Percentiles rank a stretch among this genome's conserved stretches.
Evolutionary conservation across 345 rosid species (phyloP).

Genomic region (Atalantia buxifolia): DNA sequence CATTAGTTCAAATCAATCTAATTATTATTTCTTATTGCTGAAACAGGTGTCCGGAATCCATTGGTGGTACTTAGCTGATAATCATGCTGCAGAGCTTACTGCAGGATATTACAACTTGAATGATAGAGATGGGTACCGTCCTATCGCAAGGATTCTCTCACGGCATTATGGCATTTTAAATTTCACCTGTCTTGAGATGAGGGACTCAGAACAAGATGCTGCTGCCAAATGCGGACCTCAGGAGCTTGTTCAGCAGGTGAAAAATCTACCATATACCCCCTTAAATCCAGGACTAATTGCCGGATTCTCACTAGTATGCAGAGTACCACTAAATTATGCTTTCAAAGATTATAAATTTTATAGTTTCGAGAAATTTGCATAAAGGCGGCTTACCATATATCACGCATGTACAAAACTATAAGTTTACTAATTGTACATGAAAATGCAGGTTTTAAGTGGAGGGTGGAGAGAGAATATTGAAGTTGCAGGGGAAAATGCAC

Average conservation of each 20-base stretch:
- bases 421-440: slow-evolving; percentile 9
- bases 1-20: not conserved
- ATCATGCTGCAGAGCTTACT: slow-evolving; percentile 87
- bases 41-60: slow-evolving; percentile 81
- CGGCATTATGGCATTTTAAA: slow-evolving; percentile 66
- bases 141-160: slow-evolving; percentile 66
- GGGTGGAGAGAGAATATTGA: slow-evolving; percentile 72
- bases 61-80: slow-evolving; percentile 76
- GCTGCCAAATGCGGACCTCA: slow-evolving; percentile 70
- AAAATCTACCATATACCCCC: not conserved
- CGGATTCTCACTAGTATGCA: not conserved
- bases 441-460: slow-evolving; percentile 65
- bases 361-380: not conserved
- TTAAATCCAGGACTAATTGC: not conserved
- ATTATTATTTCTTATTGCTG: not conserved
- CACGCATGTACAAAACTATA: not conserved
- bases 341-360: not conserved
- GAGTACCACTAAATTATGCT: not conserved
- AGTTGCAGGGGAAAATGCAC: slow-evolving; percentile 88
- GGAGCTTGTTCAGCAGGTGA: slow-evolving; percentile 81
- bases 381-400: not conserved
- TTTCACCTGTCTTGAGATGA: slow-evolving; percentile 89
- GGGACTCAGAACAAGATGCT: slow-evolving; percentile 53
- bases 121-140: slow-evolving; percentile 74
- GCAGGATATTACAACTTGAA: slow-evolving; percentile 71